Conservation (phyloP, 176 grass and related monocot species). For the Oryza brachyantha region DNA sequence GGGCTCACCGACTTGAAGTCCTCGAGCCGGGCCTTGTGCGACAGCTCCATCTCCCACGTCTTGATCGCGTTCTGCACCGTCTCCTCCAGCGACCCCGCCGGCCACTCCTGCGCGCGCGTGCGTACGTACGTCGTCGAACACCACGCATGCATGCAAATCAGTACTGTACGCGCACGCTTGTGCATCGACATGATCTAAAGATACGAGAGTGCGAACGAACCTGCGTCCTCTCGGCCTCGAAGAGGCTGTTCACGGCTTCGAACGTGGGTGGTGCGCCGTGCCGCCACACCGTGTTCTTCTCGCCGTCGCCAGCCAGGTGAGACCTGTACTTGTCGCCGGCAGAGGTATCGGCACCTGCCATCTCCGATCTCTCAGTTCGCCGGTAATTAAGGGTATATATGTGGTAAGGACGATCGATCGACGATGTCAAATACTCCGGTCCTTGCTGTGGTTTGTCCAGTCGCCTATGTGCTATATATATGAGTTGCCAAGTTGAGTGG, state of each 20-base stretch:
- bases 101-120: constrained; percentile 54
- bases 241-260: constrained; percentile 81
- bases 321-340: constrained; percentile 61
- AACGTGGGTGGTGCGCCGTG: constrained; percentile 73
- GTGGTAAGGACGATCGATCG: no score
- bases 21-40: constrained; percentile 61
- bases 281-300: constrained; percentile 72
- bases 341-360: no score
- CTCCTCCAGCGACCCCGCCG: constrained; percentile 79
- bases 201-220: not conserved
- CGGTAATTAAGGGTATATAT: no score
- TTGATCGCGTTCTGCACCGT: constrained; percentile 87
- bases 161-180: not conserved
- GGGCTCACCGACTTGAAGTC: constrained; percentile 94
- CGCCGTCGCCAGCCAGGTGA: constrained; percentile 64
- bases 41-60: constrained; percentile 99
- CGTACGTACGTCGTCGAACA: not conserved
- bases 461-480: no score
- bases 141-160: not conserved
- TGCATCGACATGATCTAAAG: not conserved
- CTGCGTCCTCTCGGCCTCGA: constrained; percentile 73
- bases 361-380: no score
- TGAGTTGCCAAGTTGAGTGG: no score
- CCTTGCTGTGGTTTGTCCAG: no score
- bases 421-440: no score